Conservation (phyloP, 2,329 filamentous ascomycete species). For the Beauveria varroae region DNA sequence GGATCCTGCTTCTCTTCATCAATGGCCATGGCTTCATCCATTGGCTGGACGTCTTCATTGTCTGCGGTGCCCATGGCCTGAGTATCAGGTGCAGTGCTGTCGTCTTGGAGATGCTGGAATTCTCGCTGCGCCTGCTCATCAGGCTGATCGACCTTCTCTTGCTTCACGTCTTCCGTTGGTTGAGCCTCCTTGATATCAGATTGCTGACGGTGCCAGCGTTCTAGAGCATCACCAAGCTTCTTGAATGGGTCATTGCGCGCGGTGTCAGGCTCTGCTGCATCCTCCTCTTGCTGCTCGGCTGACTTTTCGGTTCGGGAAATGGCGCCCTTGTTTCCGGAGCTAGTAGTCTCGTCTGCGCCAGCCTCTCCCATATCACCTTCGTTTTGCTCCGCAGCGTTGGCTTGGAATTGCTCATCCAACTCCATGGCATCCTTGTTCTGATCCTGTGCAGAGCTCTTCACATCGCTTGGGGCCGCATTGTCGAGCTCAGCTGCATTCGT, state of each 20-base stretch:
- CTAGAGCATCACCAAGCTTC: constrained; percentile 86
- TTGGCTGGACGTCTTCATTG: constrained; percentile 75
- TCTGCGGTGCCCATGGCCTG: constrained; percentile 86
- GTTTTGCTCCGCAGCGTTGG: constrained; percentile 56
- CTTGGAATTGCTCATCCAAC: constrained; percentile 52
- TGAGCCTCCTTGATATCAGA: constrained; percentile 62
- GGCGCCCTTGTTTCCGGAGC: constrained; percentile 55
- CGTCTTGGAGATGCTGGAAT: constrained; percentile 87
- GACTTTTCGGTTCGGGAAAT: constrained; percentile 41
- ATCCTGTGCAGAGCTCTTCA: constrained; percentile 57
- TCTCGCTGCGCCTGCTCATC: constrained; percentile 73
- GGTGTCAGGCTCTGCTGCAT: constrained; percentile 36
- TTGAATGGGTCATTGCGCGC: constrained; percentile 68
- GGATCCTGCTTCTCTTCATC: constrained; percentile 57
- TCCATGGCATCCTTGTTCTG: constrained; percentile 57
- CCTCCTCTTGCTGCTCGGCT: constrained; percentile 34
- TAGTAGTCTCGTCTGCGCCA: constrained; percentile 55
- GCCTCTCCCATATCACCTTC: constrained; percentile 59
- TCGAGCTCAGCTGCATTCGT: constrained; percentile 41
- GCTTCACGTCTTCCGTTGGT: constrained; percentile 40
- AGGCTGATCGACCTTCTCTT: constrained; percentile 38
- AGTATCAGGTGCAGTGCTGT: constrained; percentile 72
- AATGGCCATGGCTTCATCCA: constrained; percentile 85
- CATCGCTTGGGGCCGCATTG: constrained; percentile 56
- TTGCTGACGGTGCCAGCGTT: constrained; percentile 87